Evolutionary conservation across 2,329 filamentous ascomycete genomes (phyloP).

Genomic region (Claviceps digitariae): DNA sequence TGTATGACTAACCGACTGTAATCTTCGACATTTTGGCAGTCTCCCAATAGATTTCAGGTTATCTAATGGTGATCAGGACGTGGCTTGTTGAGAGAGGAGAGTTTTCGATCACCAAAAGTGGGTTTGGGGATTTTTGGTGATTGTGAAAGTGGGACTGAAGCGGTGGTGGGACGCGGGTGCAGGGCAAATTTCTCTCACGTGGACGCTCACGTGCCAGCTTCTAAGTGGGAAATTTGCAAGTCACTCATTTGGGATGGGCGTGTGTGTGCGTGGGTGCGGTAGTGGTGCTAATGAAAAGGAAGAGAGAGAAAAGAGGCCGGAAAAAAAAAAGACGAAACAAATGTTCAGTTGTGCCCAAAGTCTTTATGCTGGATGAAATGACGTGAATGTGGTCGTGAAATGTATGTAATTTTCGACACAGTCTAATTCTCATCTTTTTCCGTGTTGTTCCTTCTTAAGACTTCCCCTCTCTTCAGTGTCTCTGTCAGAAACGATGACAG

Average conservation of each 20-base stretch:
- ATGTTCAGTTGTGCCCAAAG: not conserved
- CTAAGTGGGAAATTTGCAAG: not conserved
- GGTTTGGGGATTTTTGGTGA: conserved; percentile 12
- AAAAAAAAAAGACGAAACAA: not conserved
- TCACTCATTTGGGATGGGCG: not conserved
- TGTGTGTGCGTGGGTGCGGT: no score
- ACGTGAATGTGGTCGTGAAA: not conserved
- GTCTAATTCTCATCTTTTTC: not conserved
- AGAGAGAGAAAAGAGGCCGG: not conserved
- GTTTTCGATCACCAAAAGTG: conserved; percentile 5
- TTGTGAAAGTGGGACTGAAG: conserved; percentile 14
- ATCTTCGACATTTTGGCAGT: conserved; percentile 83
- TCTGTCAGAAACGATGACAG: conserved; percentile 8
- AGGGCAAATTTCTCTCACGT: conserved; percentile 25
- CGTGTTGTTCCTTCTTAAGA: not conserved
- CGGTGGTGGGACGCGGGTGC: conserved; percentile 13
- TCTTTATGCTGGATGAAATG: not conserved
- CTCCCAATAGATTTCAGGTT: conserved; percentile 60
- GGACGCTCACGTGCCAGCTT: conserved; percentile 16
- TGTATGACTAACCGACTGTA: conserved; percentile 47
- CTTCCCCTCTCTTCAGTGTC: not conserved
- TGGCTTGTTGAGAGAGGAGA: conserved; percentile 12
- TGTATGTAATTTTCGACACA: not conserved
- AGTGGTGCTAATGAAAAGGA: not conserved
- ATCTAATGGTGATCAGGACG: conserved; percentile 58